These are phyloP conservation scores for Betula pendula DNA, from an alignment of 306 rosid genomes.

Conservation along the genomic window DNA sequence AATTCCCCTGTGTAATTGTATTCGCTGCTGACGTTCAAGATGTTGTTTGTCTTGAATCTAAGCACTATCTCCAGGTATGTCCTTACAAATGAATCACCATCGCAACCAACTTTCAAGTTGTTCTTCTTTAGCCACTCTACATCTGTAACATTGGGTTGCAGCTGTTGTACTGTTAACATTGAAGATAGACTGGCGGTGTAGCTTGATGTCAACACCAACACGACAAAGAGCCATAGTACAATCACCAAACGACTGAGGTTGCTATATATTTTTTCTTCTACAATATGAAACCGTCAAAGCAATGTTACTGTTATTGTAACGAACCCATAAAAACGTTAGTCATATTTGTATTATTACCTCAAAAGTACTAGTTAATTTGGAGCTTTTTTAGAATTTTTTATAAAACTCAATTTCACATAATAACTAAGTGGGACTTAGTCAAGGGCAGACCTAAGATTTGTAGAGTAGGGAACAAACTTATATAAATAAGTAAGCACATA, in stretches of 20 bases:
- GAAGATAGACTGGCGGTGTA: conserved; percentile 79
- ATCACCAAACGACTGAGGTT: conserved; percentile 52
- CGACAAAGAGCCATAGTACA: conserved; percentile 60
- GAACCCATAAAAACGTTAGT: too few species aligned
- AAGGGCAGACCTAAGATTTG: too few species aligned
- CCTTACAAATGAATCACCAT: conserved; percentile 29
- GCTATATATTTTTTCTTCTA: conserved; percentile 54
- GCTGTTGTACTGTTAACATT: conserved; percentile 54
- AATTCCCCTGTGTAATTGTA: background rate
- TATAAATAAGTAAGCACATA: too few species aligned
- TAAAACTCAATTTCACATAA: too few species aligned
- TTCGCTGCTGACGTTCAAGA: background rate
- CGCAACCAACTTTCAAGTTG: conserved; percentile 52
- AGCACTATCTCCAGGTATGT: background rate
- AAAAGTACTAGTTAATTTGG: too few species aligned
- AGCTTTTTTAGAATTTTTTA: too few species aligned
- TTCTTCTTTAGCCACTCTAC: conserved; percentile 40
- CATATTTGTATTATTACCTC: too few species aligned
- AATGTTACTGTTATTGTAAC: too few species aligned
- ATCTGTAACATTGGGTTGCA: conserved; percentile 29
- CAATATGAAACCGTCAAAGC: background rate
- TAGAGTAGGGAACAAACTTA: too few species aligned
- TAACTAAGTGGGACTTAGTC: too few species aligned
- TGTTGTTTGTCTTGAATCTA: background rate
- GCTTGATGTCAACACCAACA: conserved; percentile 54